Base-by-base conservation (phyloP, 2,329 filamentous ascomycete genomes). In the Ophiostoma tasmaniense region DNA sequence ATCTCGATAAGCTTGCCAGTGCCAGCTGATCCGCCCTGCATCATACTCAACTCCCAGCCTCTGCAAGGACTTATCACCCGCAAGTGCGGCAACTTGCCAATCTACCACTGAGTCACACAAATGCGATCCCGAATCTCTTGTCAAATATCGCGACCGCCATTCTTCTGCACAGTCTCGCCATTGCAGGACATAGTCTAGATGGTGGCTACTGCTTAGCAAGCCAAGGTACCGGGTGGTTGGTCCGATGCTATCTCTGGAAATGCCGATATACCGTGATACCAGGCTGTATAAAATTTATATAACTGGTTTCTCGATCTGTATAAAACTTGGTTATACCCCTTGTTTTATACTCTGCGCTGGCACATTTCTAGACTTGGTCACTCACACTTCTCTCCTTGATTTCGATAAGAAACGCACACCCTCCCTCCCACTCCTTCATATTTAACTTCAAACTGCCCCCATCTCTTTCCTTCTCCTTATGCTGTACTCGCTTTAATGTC, bases 1-100 rank as follows among this genome's bases (percentile, higher is more conserved):
- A 64, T 13, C 20, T 22, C 33, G 61, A 64, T 37, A 64, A 64
- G 61, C 61, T 61, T 61, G 55, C 55, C 14, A 61, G 13, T 61
- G 55, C 55, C 25, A 61, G 55, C 55, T 30, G 55, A 61, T 30
- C 25, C 30, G 22, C 52, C 25, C 14, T 22, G 11, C 50, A 61
- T 30, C 13, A 61, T 25, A 22, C 50, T 55, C 55, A 61, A 61
- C 25, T 17, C 25, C 55, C 25, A 61, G 30, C 25, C 22, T 33
- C 25, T 61, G 55, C 55, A 14, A 30, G 55, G 50, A 25, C 50
- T 55, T 62, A 11, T 1, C 59, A 20, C 35, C 30, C 33, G 61
- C 61, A 64, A 64, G 61, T 22, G 61, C 61, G 55, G n/a, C 61
- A 22, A 20, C 61, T 64, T 64, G 8, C 30, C 61, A 37, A 13